phyloP scores from a whole-genome alignment of 2,329 filamentous ascomycete genomes.

The Phyllosticta citribraziliensis region DNA sequence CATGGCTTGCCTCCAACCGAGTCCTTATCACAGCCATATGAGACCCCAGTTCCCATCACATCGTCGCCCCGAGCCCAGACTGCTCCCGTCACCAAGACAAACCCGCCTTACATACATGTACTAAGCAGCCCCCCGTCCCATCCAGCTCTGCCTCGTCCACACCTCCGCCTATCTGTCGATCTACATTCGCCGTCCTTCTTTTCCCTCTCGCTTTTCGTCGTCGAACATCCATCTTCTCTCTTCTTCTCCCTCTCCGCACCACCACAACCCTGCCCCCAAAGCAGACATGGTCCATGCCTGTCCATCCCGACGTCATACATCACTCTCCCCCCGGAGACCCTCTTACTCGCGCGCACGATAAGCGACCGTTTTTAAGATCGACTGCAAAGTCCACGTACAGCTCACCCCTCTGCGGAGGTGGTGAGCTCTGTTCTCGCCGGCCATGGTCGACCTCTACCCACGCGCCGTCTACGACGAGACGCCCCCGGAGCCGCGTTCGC shows the following conservation, averaged over 20 bases:
- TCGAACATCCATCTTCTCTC: neutral
- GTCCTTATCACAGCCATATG: neutral
- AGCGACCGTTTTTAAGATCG: neutral
- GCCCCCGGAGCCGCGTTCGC: slow-evolving; percentile 43
- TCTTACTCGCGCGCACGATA: slow-evolving; percentile 4
- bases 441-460: slow-evolving; percentile 1
- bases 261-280: neutral
- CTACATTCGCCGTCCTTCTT: neutral
- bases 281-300: slow-evolving; percentile 6
- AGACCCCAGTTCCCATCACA: neutral
- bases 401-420: slow-evolving; percentile 32
- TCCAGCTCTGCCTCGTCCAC: neutral
- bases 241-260: neutral
- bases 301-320: neutral
- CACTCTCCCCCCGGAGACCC: slow-evolving; percentile 1
- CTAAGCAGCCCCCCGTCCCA: neutral
- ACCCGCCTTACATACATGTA: neutral
- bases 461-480: slow-evolving; percentile 1
- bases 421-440: slow-evolving; percentile 15
- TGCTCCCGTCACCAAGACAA: neutral
- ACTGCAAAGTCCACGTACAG: slow-evolving; percentile 14
- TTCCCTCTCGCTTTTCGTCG: neutral
- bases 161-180: neutral
- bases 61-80: neutral
- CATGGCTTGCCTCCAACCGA: neutral